phyloP scores from a whole-genome alignment of 352 stramenopile species.

The Phytophthora gonapodyides region DNA sequence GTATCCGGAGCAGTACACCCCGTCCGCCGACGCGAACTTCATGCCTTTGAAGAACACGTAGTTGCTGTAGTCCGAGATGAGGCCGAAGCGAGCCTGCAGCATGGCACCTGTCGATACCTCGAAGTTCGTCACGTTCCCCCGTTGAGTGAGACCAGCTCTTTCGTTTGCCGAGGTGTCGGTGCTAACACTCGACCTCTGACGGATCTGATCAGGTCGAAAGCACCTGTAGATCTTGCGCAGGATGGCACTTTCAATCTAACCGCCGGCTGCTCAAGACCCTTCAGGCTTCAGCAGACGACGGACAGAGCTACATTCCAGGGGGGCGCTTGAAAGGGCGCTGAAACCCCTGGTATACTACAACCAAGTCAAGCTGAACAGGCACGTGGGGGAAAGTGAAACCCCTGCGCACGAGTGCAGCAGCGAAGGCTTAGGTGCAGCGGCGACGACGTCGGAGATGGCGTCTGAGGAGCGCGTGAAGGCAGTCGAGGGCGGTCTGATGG shows the following conservation, averaged over 20 bases:
- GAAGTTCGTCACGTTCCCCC: constrained; percentile 29
- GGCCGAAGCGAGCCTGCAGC: constrained; percentile 34
- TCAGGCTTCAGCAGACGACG: too few species aligned
- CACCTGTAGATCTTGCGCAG: constrained; percentile 22
- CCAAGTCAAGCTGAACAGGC: too few species aligned
- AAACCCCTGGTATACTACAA: too few species aligned
- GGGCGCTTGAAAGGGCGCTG: too few species aligned
- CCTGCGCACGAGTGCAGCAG: too few species aligned
- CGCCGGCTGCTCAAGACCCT: too few species aligned
- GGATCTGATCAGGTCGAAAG: constrained; percentile 16
- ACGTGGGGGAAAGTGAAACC: too few species aligned
- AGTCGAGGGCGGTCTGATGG: too few species aligned
- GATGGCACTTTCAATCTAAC: background rate
- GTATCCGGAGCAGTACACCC: constrained; percentile 42
- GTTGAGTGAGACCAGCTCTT: constrained; percentile 3
- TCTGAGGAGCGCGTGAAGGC: too few species aligned
- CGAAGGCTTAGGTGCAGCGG: too few species aligned
- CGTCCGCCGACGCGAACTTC: constrained; percentile 43
- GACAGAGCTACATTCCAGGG: too few species aligned
- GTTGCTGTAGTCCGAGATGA: constrained; percentile 46
- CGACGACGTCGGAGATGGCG: too few species aligned
- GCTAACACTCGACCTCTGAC: constrained; percentile 15
- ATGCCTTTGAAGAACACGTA: constrained; percentile 47
- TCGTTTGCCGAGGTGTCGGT: constrained; percentile 22
- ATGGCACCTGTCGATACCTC: constrained; percentile 34